phyloP scores from a whole-genome alignment of 495 filamentous ascomycete species.

The Aspergillus sparsus region DNA sequence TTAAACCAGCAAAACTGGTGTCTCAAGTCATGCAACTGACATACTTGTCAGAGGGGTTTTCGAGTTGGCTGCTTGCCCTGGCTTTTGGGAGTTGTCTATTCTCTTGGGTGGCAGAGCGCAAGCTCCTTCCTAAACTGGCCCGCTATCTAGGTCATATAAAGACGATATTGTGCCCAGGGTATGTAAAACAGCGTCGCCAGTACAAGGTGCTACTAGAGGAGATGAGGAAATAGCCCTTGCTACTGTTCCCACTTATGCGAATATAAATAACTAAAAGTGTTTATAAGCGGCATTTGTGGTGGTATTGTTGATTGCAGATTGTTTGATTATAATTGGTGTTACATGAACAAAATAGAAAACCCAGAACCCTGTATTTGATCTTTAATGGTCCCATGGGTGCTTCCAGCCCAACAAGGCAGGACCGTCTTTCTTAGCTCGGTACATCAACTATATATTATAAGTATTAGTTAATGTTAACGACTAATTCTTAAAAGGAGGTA shows the following conservation, averaged over 20 bases:
- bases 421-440: conserved; percentile 90
- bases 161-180: conserved; percentile 53
- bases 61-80: conserved; percentile 65
- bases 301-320: neutral
- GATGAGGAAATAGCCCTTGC: conserved; percentile 51
- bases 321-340: neutral
- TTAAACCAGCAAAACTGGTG: conserved; percentile 68
- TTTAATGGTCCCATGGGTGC: conserved; percentile 99
- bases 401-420: conserved; percentile 88
- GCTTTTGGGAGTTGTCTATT: conserved; percentile 65
- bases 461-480: conserved; percentile 21
- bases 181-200: conserved; percentile 74
- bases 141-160: conserved; percentile 62
- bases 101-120: conserved; percentile 70
- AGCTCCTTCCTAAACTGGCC: conserved; percentile 69
- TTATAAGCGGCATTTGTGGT: neutral
- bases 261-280: neutral
- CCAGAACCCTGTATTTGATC: neutral
- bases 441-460: conserved; percentile 71
- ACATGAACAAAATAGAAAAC: neutral
- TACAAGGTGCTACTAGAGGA: conserved; percentile 81
- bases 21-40: conserved; percentile 82
- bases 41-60: conserved; percentile 67
- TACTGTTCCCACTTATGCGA: conserved; percentile 16
- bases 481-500: conserved; percentile 12